phyloP scores from a whole-genome alignment of 352 stramenopile genomes.

The Pythium sukuiense region DNA sequence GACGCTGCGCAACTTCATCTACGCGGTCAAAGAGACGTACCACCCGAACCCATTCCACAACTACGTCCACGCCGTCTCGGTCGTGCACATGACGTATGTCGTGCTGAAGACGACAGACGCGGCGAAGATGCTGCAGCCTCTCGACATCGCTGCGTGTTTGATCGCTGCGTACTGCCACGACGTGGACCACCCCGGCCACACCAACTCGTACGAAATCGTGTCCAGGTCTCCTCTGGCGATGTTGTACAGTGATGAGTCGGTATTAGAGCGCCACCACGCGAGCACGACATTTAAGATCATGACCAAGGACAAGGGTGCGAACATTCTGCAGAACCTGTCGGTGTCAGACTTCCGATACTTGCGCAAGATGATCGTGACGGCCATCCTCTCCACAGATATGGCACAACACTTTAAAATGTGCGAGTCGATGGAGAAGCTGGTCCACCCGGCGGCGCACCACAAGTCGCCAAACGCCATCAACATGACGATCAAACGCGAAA shows the following conservation, averaged over 20 bases:
- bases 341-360: conserved; percentile 71
- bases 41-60: conserved; percentile 92
- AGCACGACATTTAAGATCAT: conserved; percentile 87
- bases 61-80: conserved; percentile 88
- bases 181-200: conserved; percentile 90
- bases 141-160: conserved; percentile 85
- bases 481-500: conserved; percentile 41
- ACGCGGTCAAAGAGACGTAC: conserved; percentile 80
- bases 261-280: conserved; percentile 89
- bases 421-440: conserved; percentile 69
- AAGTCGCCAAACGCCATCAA: conserved; percentile 41
- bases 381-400: conserved; percentile 91
- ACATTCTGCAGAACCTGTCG: conserved; percentile 83
- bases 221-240: conserved; percentile 77
- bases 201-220: conserved; percentile 88
- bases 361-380: conserved; percentile 87
- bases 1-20: conserved; percentile 77
- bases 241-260: conserved; percentile 87
- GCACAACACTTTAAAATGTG: conserved; percentile 88
- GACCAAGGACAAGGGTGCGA: conserved; percentile 78
- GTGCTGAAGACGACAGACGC: conserved; percentile 78
- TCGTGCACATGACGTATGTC: conserved; percentile 84
- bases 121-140: conserved; percentile 63
- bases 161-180: conserved; percentile 90
- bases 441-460: conserved; percentile 57